phyloP scores from a whole-genome alignment of 1,284 basidiomycete species.

The Leccinum fallax region DNA sequence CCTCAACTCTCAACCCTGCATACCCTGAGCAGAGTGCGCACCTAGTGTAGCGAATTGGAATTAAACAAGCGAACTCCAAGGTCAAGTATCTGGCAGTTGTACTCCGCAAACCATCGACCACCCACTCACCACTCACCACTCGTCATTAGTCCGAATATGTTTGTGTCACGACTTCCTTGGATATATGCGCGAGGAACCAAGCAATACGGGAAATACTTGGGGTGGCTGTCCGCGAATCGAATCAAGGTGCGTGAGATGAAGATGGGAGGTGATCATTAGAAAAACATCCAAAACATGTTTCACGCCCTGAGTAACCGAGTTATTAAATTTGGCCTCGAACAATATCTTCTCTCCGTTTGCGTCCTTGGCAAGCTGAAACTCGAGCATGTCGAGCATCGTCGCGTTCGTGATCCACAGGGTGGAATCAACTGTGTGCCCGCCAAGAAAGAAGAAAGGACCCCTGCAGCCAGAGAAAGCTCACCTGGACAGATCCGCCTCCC shows the following conservation, averaged over 20 bases:
- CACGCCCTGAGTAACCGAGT: slow-evolving; percentile 1
- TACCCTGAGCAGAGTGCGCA: too few relatives aligned
- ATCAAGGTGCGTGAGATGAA: not conserved
- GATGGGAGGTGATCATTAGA: not conserved
- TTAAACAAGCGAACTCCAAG: not conserved
- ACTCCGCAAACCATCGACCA: not conserved
- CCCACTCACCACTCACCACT: not conserved
- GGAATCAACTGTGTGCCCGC: slow-evolving; percentile 17
- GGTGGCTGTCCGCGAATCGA: not conserved
- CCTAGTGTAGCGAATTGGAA: too few relatives aligned
- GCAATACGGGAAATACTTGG: not conserved
- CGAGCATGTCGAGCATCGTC: slow-evolving; percentile 27
- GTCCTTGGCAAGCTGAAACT: slow-evolving; percentile 24
- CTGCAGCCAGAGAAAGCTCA: not conserved
- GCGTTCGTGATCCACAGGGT: slow-evolving; percentile 25
- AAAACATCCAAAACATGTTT: not conserved
- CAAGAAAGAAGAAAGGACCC: not conserved
- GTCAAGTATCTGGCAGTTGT: not conserved
- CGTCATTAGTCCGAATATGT: not conserved
- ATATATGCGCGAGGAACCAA: slow-evolving; percentile 1
- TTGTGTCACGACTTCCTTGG: not conserved
- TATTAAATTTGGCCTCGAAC: slow-evolving; percentile 14
- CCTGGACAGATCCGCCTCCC: slow-evolving; percentile 28
- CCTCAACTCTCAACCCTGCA: not conserved
- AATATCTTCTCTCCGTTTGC: slow-evolving; percentile 10